Conservation (phyloP, 495 filamentous ascomycete species). For the Aspergillus nanangensis region DNA sequence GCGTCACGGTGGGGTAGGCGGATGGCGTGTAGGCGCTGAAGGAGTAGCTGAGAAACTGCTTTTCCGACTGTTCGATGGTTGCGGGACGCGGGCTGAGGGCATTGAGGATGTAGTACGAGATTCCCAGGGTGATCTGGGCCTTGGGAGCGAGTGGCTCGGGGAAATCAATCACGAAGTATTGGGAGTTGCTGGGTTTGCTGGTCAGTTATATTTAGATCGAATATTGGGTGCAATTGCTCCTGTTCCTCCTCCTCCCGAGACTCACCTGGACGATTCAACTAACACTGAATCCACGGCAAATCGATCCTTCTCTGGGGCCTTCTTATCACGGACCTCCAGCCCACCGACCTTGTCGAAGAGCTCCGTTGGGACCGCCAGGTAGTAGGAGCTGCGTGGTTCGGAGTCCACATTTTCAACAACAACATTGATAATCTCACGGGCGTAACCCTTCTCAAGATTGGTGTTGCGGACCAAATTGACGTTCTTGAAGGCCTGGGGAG, state of each 20-base stretch:
- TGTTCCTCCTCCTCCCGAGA: no score
- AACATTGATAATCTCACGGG: constrained; percentile 86
- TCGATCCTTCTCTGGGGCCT: constrained; percentile 58
- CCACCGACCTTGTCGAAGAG: constrained; percentile 73
- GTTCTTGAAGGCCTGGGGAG: constrained; percentile 81
- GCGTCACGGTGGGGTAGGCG: constrained; percentile 78
- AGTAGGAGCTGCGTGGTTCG: constrained; percentile 81
- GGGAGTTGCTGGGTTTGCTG: constrained; percentile 69
- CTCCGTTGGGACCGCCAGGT: constrained; percentile 72
- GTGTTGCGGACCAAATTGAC: constrained; percentile 83
- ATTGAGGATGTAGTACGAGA: constrained; percentile 74
- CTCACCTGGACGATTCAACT: constrained; percentile 25
- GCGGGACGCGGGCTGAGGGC: constrained; percentile 75
- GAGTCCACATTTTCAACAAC: constrained; percentile 83
- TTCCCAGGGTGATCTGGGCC: constrained; percentile 77
- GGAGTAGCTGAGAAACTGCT: constrained; percentile 78
- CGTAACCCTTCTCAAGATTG: constrained; percentile 88
- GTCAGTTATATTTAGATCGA: no score
- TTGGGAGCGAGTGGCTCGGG: constrained; percentile 68
- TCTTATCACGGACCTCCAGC: constrained; percentile 88
- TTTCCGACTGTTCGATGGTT: constrained; percentile 70
- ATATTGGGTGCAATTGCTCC: no score
- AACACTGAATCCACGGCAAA: constrained; percentile 63
- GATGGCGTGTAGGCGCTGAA: constrained; percentile 80
- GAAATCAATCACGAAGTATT: constrained; percentile 82